Percentiles rank a stretch among this genome's conserved stretches.
These are phyloP conservation scores for Zea mays DNA, from an alignment of 176 grass and related monocot species.

Conservation along the genomic window Zm-B73-REFERENCE-NAM-5.0 NC_050099.1:40277501-40278000, in stretches of 20 bases:
- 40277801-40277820: constrained; percentile 37
- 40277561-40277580: neutral
- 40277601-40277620: neutral
- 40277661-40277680: neutral
- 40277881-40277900: constrained; percentile 45
- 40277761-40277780: neutral
- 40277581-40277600: neutral
- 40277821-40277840: constrained; percentile 37
- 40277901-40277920: constrained; percentile 37
- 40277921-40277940: constrained; percentile 15
- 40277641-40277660: neutral
- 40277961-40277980: constrained; percentile 77
- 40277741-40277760: neutral
- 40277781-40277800: neutral
- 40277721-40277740: neutral
- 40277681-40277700: neutral
- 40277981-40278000: constrained; percentile 53
- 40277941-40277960: constrained; percentile 55
- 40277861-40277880: constrained; percentile 51
- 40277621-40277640: neutral
- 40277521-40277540: too few species aligned
- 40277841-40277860: constrained; percentile 30
- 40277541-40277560: too few species aligned
- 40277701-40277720: neutral
- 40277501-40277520: too few species aligned